Conservation (phyloP, 73 alveolate genomes). For the Effrenium voratum region DNA sequence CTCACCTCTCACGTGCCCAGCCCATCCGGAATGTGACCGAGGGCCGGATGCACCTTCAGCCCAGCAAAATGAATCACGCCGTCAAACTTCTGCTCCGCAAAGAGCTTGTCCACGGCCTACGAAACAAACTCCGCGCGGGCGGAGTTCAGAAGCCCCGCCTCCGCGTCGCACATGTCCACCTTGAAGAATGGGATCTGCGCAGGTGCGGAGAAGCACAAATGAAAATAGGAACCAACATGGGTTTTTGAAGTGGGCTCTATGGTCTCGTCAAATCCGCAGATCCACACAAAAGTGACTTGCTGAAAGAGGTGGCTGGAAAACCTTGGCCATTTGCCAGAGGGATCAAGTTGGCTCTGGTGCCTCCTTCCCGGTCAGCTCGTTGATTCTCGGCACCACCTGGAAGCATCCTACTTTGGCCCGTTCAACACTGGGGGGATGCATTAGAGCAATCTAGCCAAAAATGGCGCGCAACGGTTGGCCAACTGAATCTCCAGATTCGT, state of each 20-base stretch:
- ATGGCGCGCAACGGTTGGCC: no score
- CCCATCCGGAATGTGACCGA: no score
- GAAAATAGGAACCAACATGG: not conserved
- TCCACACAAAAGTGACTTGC: not conserved
- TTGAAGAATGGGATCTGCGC: conserved; percentile 72
- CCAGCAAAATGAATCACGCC: conserved; percentile 98
- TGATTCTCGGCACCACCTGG: conserved; percentile 66
- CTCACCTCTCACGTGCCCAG: no score
- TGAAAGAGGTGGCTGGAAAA: not conserved
- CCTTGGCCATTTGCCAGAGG: not conserved
- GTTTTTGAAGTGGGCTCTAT: no score
- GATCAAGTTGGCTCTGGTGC: not conserved
- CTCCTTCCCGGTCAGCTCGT: conserved; percentile 92
- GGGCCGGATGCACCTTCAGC: no score
- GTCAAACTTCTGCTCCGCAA: conserved; percentile 94
- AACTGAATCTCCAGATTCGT: no score
- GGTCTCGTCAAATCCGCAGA: not conserved
- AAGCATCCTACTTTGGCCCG: no score
- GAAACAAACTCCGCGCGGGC: not conserved
- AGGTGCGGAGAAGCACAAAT: not conserved
- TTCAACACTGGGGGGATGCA: no score
- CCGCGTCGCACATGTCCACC: conserved; percentile 59
- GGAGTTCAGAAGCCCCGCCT: not conserved
- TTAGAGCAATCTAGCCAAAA: no score
- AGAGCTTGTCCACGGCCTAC: conserved; percentile 89